Conservation (phyloP, 1,139 yeast genomes). For the Protomyces lactucae-debilis region DNA sequence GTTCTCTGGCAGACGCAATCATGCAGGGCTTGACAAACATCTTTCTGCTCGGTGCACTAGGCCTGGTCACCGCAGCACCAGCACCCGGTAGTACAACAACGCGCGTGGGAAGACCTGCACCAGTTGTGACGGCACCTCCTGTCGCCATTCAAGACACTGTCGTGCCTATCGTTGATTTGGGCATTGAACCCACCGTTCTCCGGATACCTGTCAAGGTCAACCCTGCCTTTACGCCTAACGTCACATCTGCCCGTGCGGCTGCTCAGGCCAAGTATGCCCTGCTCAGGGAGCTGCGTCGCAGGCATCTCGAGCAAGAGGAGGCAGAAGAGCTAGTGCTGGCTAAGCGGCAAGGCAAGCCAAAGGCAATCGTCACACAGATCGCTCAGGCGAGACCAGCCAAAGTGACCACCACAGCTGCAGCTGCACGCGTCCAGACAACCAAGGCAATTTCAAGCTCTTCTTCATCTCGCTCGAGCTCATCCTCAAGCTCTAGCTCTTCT, state of each 20-base stretch:
- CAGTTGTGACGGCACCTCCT: conserved; percentile 1
- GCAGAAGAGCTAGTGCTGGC: neutral
- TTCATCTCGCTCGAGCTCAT: neutral
- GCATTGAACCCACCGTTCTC: conserved; percentile 20
- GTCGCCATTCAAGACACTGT: conserved; percentile 15
- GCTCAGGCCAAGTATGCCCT: conserved; percentile 13
- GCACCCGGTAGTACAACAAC: neutral
- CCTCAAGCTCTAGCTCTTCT: neutral
- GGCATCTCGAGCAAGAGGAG: neutral
- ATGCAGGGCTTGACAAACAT: neutral
- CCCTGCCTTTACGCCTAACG: conserved; percentile 17
- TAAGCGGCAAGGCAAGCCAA: neutral
- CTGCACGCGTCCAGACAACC: neutral
- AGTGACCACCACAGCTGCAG: neutral
- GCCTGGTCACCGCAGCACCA: neutral
- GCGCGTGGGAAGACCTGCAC: neutral
- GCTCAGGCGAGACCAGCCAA: neutral
- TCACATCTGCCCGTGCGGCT: conserved; percentile 8
- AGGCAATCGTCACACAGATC: neutral
- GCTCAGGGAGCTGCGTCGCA: neutral
- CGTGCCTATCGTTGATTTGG: conserved; percentile 8
- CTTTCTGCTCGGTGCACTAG: neutral
- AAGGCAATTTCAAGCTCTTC: neutral
- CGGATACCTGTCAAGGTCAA: conserved; percentile 14
- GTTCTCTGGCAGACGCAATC: neutral